phyloP scores from a whole-genome alignment of 306 rosid species.

The Quercus suber region DNA sequence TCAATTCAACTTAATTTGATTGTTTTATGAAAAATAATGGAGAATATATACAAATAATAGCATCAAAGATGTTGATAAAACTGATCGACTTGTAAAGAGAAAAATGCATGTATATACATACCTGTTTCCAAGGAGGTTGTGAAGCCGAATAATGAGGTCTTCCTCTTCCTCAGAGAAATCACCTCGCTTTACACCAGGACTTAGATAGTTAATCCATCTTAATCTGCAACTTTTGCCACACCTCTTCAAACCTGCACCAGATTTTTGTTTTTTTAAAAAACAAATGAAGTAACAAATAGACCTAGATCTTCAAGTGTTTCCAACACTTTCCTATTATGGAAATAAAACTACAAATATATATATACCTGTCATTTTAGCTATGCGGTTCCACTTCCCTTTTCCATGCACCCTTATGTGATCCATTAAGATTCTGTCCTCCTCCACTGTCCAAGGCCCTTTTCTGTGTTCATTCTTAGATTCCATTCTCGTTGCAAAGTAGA shows the following conservation, averaged over 20 bases:
- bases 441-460: conserved; percentile 36
- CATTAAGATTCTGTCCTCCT: conserved; percentile 32
- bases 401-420: conserved; percentile 26
- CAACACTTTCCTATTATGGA: neutral
- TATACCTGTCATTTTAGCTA: conserved; percentile 25
- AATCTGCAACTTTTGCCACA: conserved; percentile 28
- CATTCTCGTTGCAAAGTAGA: neutral
- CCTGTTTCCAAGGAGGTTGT: conserved; percentile 39
- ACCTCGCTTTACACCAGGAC: conserved; percentile 25
- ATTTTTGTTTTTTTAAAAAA: neutral
- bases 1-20: no score
- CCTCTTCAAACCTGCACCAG: conserved; percentile 25
- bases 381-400: conserved; percentile 31
- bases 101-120: neutral
- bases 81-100: no score
- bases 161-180: conserved; percentile 29
- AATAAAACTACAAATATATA: neutral
- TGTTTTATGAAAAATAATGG: no score
- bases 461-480: conserved; percentile 6
- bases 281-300: neutral
- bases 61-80: no score
- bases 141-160: conserved; percentile 29
- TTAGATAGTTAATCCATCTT: conserved; percentile 35
- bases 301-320: neutral
- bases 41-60: no score